phyloP scores from a whole-genome alignment of 495 filamentous ascomycete species.

The Articulospora tetracladia region DNA sequence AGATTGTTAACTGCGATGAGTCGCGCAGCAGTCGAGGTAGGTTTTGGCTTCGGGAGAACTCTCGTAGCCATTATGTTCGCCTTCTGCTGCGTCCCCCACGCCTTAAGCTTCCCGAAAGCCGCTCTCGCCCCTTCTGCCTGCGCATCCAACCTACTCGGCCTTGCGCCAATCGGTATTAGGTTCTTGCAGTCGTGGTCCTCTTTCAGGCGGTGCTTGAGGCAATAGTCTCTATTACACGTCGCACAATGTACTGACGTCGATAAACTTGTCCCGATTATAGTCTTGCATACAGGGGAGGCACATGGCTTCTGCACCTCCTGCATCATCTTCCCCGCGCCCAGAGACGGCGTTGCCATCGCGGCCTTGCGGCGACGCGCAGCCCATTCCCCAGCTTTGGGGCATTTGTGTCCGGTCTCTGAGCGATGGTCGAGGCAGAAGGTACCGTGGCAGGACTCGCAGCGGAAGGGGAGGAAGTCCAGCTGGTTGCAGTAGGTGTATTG shows the following conservation, averaged over 20 bases:
- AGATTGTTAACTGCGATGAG: slow-evolving; percentile 64
- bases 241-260: slow-evolving; percentile 77
- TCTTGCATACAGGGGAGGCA: slow-evolving; percentile 74
- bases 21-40: slow-evolving; percentile 53
- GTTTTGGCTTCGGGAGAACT: slow-evolving; percentile 55
- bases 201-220: slow-evolving; percentile 81
- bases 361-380: slow-evolving; percentile 63
- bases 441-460: slow-evolving; percentile 79
- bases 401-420: slow-evolving; percentile 78
- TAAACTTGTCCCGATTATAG: slow-evolving; percentile 73
- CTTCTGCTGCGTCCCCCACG: slow-evolving; percentile 64
- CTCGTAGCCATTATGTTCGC: slow-evolving; percentile 47
- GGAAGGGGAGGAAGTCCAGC: slow-evolving; percentile 95
- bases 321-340: slow-evolving; percentile 37
- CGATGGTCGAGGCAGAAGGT: slow-evolving; percentile 96
- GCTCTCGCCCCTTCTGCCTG: slow-evolving; percentile 49
- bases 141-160: slow-evolving; percentile 18
- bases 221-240: slow-evolving; percentile 81
- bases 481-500: slow-evolving; percentile 86
- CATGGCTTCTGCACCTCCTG: slow-evolving; percentile 55
- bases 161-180: slow-evolving; percentile 56
- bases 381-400: slow-evolving; percentile 81
- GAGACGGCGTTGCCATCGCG: slow-evolving; percentile 40
- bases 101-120: slow-evolving; percentile 59
- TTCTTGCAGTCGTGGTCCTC: slow-evolving; percentile 84